phyloP scores from a whole-genome alignment of 163 green algal genomes.

The Scenedesmus sp. region DNA sequence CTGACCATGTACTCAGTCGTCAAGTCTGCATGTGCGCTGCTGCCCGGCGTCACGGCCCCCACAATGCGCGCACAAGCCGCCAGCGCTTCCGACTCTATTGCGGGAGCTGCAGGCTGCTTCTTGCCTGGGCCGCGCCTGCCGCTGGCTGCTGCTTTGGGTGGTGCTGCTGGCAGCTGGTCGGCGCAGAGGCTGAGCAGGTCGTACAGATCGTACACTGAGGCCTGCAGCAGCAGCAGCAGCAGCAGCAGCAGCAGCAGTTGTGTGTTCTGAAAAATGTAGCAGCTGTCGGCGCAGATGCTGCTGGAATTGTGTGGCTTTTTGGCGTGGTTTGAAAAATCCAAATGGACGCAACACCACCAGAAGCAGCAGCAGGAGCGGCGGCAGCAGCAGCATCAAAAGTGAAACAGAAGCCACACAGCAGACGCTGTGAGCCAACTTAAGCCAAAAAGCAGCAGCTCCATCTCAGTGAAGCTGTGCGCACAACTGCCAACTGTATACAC shows the following conservation, averaged over 20 bases:
- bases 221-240: constrained; percentile 15
- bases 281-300: neutral
- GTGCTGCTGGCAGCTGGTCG: constrained; percentile 22
- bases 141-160: constrained; percentile 14
- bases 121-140: neutral
- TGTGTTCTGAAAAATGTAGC: neutral
- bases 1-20: constrained; percentile 50
- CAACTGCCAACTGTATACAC: too few species aligned
- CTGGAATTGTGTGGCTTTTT: too few species aligned
- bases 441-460: neutral
- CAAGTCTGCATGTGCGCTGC: constrained; percentile 35
- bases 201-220: constrained; percentile 46
- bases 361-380: neutral
- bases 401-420: neutral
- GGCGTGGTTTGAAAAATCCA: too few species aligned
- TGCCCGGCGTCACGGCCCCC: constrained; percentile 24
- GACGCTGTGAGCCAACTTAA: neutral
- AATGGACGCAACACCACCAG: neutral
- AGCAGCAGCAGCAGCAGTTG: neutral
- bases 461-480: too few species aligned
- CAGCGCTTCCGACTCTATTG: constrained; percentile 42
- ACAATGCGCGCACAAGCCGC: constrained; percentile 46
- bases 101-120: constrained; percentile 11
- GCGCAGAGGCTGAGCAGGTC: constrained; percentile 36
- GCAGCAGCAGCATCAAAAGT: neutral